Conservation (phyloP, 352 stramenopile species). For the Phytophthora megakarya region DNA sequence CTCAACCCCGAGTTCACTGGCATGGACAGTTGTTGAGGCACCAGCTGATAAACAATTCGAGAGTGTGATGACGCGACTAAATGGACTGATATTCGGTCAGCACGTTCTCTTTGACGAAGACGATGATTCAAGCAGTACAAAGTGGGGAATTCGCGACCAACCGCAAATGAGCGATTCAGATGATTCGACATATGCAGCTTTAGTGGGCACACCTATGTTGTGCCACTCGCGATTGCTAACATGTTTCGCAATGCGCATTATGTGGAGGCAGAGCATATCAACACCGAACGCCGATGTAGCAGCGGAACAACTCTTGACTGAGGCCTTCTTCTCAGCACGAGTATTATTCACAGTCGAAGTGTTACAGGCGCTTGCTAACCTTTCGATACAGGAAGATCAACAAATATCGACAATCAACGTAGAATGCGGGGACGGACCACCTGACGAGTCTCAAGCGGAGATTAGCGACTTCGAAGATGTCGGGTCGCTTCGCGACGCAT, state of each 20-base stretch:
- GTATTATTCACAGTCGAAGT: conserved; percentile 64
- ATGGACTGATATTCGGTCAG: conserved; percentile 72
- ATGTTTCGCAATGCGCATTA: conserved; percentile 58
- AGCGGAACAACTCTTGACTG: conserved; percentile 48
- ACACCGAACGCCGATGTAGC: conserved; percentile 38
- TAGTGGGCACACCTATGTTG: conserved; percentile 49
- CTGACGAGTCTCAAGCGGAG: conserved; percentile 11
- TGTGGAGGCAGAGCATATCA: conserved; percentile 43
- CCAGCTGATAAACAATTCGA: conserved; percentile 52
- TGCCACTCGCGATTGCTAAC: conserved; percentile 55
- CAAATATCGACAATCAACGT: conserved; percentile 2
- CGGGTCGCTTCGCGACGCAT: conserved; percentile 62
- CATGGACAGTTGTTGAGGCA: conserved; percentile 49
- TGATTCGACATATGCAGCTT: conserved; percentile 28
- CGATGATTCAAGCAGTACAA: conserved; percentile 30
- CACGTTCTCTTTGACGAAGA: conserved; percentile 77
- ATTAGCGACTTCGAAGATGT: conserved; percentile 57
- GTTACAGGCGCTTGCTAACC: conserved; percentile 57
- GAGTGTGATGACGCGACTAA: conserved; percentile 48
- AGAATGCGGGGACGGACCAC: conserved; percentile 2
- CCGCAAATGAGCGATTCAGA: conserved; percentile 21
- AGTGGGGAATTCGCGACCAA: conserved; percentile 10
- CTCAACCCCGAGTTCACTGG: conserved; percentile 46
- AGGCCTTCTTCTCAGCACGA: conserved; percentile 62
- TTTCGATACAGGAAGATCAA: conserved; percentile 28